These are phyloP conservation scores for Phytophthora pluvialis DNA, from an alignment of 352 stramenopile genomes.

Conservation along the genomic window DNA sequence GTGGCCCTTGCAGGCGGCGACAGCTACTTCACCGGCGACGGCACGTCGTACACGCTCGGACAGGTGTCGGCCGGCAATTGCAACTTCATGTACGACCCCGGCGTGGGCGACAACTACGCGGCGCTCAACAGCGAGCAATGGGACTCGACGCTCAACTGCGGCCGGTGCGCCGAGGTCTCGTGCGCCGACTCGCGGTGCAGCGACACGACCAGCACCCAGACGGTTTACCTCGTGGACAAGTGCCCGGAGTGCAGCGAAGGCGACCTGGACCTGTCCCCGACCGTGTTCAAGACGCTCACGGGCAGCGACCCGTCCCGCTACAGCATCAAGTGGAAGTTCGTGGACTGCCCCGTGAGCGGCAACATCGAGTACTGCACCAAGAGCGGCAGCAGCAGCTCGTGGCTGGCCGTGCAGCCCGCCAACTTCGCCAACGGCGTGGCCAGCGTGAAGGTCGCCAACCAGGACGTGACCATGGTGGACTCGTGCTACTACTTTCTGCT, in stretches of 20 bases:
- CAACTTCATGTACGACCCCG: conserved; percentile 70
- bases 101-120: conserved; percentile 55
- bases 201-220: conserved; percentile 43
- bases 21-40: conserved; percentile 51
- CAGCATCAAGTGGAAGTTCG: conserved; percentile 60
- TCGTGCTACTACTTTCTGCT: conserved; percentile 74
- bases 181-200: conserved; percentile 58
- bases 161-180: conserved; percentile 70
- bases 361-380: conserved; percentile 64
- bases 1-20: conserved; percentile 21
- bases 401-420: conserved; percentile 51
- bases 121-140: conserved; percentile 73
- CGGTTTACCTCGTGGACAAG: conserved; percentile 69
- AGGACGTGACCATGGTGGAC: conserved; percentile 68
- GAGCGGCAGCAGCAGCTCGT: conserved; percentile 51
- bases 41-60: conserved; percentile 63
- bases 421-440: conserved; percentile 46
- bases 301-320: conserved; percentile 44
- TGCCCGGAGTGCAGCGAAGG: conserved; percentile 72
- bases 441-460: conserved; percentile 51
- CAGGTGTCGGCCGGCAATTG: conserved; percentile 57
- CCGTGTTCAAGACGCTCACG: conserved; percentile 54
- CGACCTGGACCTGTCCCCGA: conserved; percentile 60
- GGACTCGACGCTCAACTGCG: conserved; percentile 61
- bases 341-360: conserved; percentile 49